Percentiles rank a stretch among this genome's conserved stretches.
Conservation (phyloP, 306 rosid genomes). For the Herpetospermum pedunculosum region DNA sequence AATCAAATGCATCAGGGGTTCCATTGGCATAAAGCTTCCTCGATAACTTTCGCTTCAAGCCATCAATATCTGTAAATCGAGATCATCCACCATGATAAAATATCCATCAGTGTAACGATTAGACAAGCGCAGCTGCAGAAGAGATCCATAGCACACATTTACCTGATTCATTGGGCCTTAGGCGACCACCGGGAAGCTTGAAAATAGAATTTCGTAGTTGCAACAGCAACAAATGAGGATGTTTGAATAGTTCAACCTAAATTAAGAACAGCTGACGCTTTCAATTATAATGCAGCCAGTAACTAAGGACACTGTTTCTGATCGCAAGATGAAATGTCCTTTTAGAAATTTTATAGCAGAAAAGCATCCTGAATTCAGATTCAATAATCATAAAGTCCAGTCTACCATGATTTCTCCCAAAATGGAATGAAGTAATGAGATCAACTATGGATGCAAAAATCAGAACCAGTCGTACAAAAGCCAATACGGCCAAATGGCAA, state of each 20-base stretch:
- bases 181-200: constrained; percentile 88
- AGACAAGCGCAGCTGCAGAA: neutral
- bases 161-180: constrained; percentile 88
- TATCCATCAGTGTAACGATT: neutral
- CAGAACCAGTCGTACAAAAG: neutral
- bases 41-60: constrained; percentile 63
- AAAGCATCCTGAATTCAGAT: neutral
- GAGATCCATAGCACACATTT: neutral
- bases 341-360: neutral
- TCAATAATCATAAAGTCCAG: neutral
- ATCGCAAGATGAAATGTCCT: neutral
- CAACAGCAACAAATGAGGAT: constrained; percentile 71
- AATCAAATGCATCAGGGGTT: constrained; percentile 40
- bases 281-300: neutral
- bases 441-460: neutral
- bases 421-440: neutral
- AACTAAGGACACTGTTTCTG: constrained; percentile 1
- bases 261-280: constrained; percentile 6
- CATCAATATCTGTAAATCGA: constrained; percentile 49
- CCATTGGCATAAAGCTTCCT: constrained; percentile 51
- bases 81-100: neutral
- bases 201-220: constrained; percentile 64
- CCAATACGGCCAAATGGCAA: neutral
- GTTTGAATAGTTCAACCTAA: constrained; percentile 90
- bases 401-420: neutral